Evolutionary conservation across 306 rosid species (phyloP).

Genomic region (Spatholobus suberectus): DNA sequence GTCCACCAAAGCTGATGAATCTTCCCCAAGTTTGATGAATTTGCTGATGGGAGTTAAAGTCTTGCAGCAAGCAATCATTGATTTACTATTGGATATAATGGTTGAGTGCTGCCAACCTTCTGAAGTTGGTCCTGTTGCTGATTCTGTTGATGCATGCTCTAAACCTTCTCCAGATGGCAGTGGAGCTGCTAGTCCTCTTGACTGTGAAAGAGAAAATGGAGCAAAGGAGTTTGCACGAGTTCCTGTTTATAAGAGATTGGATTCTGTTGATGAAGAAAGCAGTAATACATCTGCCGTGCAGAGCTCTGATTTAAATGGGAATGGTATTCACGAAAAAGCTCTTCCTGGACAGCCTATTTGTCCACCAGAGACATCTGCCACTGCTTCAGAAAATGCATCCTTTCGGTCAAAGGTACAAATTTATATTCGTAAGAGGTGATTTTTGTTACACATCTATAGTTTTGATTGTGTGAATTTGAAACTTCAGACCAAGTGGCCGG

Average conservation of each 20-base stretch:
- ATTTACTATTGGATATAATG: conserved; percentile 97
- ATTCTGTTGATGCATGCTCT: conserved; percentile 63
- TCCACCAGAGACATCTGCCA: conserved; percentile 92
- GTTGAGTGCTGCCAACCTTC: conserved; percentile 98
- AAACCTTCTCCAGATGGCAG: conserved; percentile 68
- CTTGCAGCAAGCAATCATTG: conserved; percentile 96
- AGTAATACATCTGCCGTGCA: conserved; percentile 81
- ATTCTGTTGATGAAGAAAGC: conserved; percentile 66
- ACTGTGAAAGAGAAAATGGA: conserved; percentile 73
- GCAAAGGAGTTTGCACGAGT: conserved; percentile 61
- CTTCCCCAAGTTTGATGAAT: conserved; percentile 98
- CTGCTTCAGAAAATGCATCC: conserved; percentile 67
- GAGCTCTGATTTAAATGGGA: conserved; percentile 75
- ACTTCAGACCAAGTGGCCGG: conserved; percentile 95
- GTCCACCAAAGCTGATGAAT: conserved; percentile 72
- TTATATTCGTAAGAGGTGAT: conserved; percentile 30
- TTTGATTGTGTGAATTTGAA: conserved; percentile 45
- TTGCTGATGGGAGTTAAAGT: conserved; percentile 99
- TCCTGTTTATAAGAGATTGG: conserved; percentile 76
- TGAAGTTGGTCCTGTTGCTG: conserved; percentile 69
- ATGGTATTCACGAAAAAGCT: conserved; percentile 58
- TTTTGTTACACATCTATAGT: conserved; percentile 27
- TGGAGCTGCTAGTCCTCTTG: conserved; percentile 63
- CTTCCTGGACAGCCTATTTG: conserved; percentile 68
- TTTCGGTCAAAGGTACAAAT: conserved; percentile 76